Base-by-base conservation (phyloP, 768 basidiomycete species). In the Coprinopsis marcescibilis region DNA sequence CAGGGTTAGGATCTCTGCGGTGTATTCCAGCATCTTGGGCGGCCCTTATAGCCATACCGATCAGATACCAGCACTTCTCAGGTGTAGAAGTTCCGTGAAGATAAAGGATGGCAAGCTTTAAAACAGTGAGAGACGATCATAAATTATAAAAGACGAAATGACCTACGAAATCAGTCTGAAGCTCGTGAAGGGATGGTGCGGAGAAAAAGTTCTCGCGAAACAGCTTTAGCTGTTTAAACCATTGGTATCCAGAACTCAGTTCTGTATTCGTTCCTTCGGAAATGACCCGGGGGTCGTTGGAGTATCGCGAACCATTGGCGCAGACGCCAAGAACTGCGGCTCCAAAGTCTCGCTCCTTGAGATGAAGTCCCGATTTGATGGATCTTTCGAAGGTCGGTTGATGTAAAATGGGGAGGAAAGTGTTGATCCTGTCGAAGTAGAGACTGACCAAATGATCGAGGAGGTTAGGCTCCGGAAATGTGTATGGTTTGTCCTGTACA, bases 1-100 rank as follows among this genome's bases (percentile, higher is more conserved):
- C 33, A 11, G 43, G 56, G 30, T 57, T 49, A 3, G 51, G 46
- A 45, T 62, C 67, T 25, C 70, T 54, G 26, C 69, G 59, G 57
- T 89, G 86, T 1, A 78, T 80, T 21, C 87, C 78, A 24, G 85
- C 77, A 49, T 89, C 86, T 57, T 85, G 79, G 1, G 80, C 77
- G 24, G 80, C 63, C 7, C 84, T 76, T 27, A 89, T 69, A 24
- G 79, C 80, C 26, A 84, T 65, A 1, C 83, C 82, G 27, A 78
- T 67, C 13, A 80, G 56, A 20, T 72, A 73, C 85, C 84, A 86
- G 38, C 68, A 70, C 15, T 71, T 68, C 46, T 79, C 77, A 3
- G 75, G 75, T 0, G 71, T 68, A 0, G 71, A 74, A 4, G 71
- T 69, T 3, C 72, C 75, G 50, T 70, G 70, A 13, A 77, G 65